A percentile compares a stretch with the other conserved stretches of the same genome.
Conservation (phyloP, 192 early-diverging fungal species). For the Podila minutissima region DNA sequence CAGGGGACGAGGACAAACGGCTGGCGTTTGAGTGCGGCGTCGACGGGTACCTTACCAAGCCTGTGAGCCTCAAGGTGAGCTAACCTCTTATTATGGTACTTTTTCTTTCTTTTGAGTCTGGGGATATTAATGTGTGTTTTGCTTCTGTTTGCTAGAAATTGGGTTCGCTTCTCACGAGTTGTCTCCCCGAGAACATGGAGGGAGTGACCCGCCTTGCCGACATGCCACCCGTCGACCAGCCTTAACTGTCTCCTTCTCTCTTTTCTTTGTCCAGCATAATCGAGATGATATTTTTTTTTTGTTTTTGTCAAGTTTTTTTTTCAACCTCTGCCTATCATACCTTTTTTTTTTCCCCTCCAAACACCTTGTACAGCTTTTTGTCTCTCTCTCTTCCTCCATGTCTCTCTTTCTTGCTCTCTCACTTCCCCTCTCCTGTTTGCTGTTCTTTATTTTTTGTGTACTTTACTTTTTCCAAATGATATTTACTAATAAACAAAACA, state of each 20-base stretch:
- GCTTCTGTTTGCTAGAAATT: neutral
- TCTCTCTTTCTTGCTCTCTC: slow-evolving; percentile 1
- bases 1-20: slow-evolving; percentile 49
- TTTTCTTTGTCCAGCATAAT: neutral
- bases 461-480: slow-evolving; percentile 1
- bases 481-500: slow-evolving; percentile 4
- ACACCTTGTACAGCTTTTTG: too few species aligned
- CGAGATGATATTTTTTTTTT: too few species aligned
- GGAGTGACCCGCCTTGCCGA: neutral
- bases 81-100: neutral
- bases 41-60: slow-evolving; percentile 57
- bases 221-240: neutral
- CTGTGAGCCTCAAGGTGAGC: slow-evolving; percentile 48
- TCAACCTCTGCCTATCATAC: too few species aligned
- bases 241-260: neutral
- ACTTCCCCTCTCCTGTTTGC: neutral
- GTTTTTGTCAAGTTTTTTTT: too few species aligned
- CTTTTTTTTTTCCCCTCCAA: too few species aligned
- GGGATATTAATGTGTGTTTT: neutral
- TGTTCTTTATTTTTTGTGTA: neutral
- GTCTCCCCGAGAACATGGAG: neutral
- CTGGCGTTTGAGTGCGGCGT: slow-evolving; percentile 56
- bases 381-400: neutral
- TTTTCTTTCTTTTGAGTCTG: neutral
- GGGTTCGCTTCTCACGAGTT: neutral